These are phyloP conservation scores for Clausena lansium DNA, from an alignment of 345 rosid genomes.

Conservation along the genomic window DNA sequence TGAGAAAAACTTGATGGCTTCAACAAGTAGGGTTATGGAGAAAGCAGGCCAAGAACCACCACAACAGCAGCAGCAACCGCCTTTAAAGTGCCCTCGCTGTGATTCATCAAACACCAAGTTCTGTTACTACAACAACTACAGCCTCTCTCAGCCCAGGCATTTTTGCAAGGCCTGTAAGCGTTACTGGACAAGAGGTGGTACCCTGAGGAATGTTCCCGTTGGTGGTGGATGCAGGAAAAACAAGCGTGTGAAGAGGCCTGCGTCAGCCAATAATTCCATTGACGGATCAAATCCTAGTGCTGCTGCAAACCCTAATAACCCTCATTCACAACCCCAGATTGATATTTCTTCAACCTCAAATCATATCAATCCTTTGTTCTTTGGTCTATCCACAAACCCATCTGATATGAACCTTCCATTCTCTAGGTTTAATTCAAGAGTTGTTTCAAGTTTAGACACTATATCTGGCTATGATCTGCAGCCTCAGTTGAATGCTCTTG, in stretches of 20 bases:
- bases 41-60: conserved; percentile 33
- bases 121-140: conserved; percentile 82
- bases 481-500: conserved; percentile 54
- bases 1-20: conserved; percentile 53
- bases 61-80: conserved; percentile 39
- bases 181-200: conserved; percentile 74
- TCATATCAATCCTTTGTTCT: conserved; percentile 58
- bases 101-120: conserved; percentile 74
- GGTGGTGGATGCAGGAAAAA: conserved; percentile 79
- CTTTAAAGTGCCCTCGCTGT: conserved; percentile 76
- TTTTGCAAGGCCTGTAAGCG: conserved; percentile 78
- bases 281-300: conserved; percentile 27
- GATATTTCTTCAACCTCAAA: conserved; percentile 41
- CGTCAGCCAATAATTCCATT: conserved; percentile 14
- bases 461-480: conserved; percentile 52
- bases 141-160: conserved; percentile 67
- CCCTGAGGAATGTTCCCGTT: conserved; percentile 65
- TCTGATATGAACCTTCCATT: conserved; percentile 46
- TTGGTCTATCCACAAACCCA: conserved; percentile 47
- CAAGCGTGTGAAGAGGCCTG: conserved; percentile 57
- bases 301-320: conserved; percentile 23
- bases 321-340: conserved; percentile 35
- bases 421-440: conserved; percentile 44
- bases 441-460: conserved; percentile 25
- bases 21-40: conserved; percentile 42